Conservation (phyloP, 75 land plant species). For the Picea sitchensis region DNA sequence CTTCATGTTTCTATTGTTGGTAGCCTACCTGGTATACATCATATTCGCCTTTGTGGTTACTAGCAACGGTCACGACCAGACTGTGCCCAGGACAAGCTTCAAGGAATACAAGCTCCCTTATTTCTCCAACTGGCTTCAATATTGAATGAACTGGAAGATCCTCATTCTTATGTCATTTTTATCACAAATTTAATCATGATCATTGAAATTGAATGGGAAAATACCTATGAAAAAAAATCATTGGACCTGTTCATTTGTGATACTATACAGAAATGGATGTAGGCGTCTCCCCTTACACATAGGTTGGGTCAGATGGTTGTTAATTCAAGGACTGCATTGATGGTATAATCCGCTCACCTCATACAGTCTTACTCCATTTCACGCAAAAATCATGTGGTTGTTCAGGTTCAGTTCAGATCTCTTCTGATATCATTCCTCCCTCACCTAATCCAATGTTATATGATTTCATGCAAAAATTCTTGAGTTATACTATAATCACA, state of each 20-base stretch:
- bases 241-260: not conserved
- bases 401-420: not conserved
- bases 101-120: constrained; percentile 72
- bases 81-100: constrained; percentile 31
- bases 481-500: no score
- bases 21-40: constrained; percentile 64
- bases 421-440: not conserved
- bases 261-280: not conserved
- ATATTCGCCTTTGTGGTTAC: constrained; percentile 85
- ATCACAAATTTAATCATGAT: not conserved
- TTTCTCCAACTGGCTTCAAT: constrained; percentile 68
- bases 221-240: not conserved
- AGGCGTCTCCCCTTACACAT: not conserved
- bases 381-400: not conserved
- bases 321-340: no score
- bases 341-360: not conserved
- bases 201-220: not conserved
- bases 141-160: no score
- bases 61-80: constrained; percentile 45
- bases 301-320: no score
- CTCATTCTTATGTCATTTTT: no score
- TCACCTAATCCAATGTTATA: constrained; percentile 17
- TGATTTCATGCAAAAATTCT: constrained; percentile 16
- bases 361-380: not conserved
- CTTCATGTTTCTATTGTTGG: constrained; percentile 75